Evolutionary conservation across 106 monocot species (phyloP).

Genomic region (Dactylorhiza incarnata): DNA sequence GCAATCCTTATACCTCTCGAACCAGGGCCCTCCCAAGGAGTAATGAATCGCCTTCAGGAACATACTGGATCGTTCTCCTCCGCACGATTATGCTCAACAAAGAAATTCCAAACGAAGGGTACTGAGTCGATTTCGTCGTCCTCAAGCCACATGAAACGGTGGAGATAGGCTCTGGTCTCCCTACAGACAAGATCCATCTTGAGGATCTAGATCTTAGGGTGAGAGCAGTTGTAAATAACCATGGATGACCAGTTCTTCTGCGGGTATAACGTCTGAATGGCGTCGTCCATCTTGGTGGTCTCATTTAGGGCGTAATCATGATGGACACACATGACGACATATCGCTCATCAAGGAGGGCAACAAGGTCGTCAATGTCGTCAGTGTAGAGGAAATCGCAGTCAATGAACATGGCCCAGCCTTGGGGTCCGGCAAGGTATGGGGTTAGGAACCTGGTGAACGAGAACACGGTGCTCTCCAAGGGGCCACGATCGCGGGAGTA

Average conservation of each 20-base stretch:
- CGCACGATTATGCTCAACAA: conserved; percentile 75
- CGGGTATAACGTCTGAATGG: conserved; percentile 79
- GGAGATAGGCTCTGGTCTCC: conserved; percentile 74
- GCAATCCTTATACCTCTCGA: conserved; percentile 72
- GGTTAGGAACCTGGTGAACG: conserved; percentile 95
- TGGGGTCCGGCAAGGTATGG: conserved; percentile 56
- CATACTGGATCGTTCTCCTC: conserved; percentile 26
- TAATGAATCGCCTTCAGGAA: conserved; percentile 77
- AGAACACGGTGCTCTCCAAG: conserved; percentile 86
- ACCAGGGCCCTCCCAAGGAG: conserved; percentile 88
- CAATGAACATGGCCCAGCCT: conserved; percentile 87
- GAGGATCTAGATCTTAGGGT: conserved; percentile 65
- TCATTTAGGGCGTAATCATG: conserved; percentile 77
- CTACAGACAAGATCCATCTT: conserved; percentile 61
- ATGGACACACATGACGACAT: conserved; percentile 79
- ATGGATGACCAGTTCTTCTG: conserved; percentile 94
- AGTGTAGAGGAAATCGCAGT: conserved; percentile 88
- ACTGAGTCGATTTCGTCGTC: conserved; percentile 79
- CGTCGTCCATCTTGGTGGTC: conserved; percentile 86
- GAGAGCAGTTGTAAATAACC: conserved; percentile 89
- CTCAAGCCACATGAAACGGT: conserved; percentile 82
- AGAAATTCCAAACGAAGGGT: conserved; percentile 80
- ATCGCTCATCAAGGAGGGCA: conserved; percentile 38
- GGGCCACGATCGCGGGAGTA: conserved; percentile 65
- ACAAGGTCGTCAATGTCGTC: conserved; percentile 47